Evolutionary conservation across 2,329 filamentous ascomycete genomes (phyloP).

Genomic region (Verticillium albo-atrum): DNA sequence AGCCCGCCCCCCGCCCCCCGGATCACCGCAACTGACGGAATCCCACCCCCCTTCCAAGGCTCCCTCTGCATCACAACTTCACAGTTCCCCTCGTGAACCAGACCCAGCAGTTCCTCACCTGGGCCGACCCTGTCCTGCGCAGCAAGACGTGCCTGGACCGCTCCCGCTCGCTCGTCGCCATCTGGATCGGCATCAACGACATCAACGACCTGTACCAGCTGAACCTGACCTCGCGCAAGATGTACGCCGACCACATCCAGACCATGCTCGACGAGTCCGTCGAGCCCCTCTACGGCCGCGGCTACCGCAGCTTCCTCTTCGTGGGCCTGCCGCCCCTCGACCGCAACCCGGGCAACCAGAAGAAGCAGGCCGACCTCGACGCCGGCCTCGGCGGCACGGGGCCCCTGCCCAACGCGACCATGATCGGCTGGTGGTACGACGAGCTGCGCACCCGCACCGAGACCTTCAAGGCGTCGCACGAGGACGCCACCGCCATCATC

Average conservation of each 20-base stretch:
- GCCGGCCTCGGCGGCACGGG: neutral
- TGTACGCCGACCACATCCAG: constrained; percentile 38
- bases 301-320: constrained; percentile 46
- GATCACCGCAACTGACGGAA: neutral
- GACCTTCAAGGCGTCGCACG: constrained; percentile 22
- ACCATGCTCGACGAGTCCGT: constrained; percentile 29
- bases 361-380: neutral
- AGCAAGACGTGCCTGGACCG: constrained; percentile 20
- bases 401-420: neutral
- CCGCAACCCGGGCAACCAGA: neutral
- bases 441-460: constrained; percentile 11
- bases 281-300: constrained; percentile 41
- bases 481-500: constrained; percentile 15
- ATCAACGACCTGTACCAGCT: constrained; percentile 35
- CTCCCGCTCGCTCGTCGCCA: constrained; percentile 36
- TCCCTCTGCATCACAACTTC: constrained; percentile 45
- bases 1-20: too few relatives aligned
- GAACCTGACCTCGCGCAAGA: neutral
- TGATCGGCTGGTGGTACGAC: constrained; percentile 1
- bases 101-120: constrained; percentile 39
- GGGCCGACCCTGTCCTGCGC: constrained; percentile 35
- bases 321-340: constrained; percentile 47
- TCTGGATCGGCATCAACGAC: constrained; percentile 56
- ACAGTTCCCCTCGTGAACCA: constrained; percentile 46
- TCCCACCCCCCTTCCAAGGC: constrained; percentile 18